Evolutionary conservation across 2,329 filamentous ascomycete genomes (phyloP), one percentile per base, ranked within the genome.

Genomic region (Seiridium unicorne): DNA sequence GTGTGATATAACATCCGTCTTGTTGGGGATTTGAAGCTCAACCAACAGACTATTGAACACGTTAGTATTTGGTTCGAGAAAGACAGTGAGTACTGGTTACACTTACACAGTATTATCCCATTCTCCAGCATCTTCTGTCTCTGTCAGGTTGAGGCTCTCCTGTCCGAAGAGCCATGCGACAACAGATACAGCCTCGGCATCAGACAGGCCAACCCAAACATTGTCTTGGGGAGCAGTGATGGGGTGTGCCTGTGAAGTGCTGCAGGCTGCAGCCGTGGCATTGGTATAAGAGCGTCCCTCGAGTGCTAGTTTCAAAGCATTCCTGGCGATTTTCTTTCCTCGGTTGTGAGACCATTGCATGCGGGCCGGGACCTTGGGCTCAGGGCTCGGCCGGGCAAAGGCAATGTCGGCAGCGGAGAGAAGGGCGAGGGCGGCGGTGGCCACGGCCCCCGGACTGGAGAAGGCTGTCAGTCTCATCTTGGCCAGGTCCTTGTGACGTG

Each of bases 11-110:
- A 74, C 77, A 60, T 80, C 79, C 0, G 79, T 80, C 70, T 84
- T 84, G 68, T 83, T 83, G 0, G 80, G 80, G 31, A 68, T 64
- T 55, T 81, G 68, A 0, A 76, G 62, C 65, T 81, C 79, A 1
- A 73, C 66, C 2, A 72, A 63, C 3, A 73, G 55, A 8, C 69
- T 72, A 44, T 62, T 3, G 0, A 4, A 48, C 7, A 2, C 6
- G 4, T 59, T 47, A 44, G 58, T 42, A 34, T n/a, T 2, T 3
- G 10, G 5, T n/a, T 3, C 44, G 31, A 31, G 4, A 4, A 13
- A 36, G 31, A 13, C 26, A 57, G 35, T 2, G 1, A 32, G 32
- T 1, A 9, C 18, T 26, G 18, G 18, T 26, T 3, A 64, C 6
- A 26, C 67, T 68, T 57, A 73, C 71, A 76, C 65, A 0, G 68